These are phyloP conservation scores for Trichophyton schoenleinii DNA, from an alignment of 2,329 filamentous ascomycete genomes.

Conservation along the genomic window DNA sequence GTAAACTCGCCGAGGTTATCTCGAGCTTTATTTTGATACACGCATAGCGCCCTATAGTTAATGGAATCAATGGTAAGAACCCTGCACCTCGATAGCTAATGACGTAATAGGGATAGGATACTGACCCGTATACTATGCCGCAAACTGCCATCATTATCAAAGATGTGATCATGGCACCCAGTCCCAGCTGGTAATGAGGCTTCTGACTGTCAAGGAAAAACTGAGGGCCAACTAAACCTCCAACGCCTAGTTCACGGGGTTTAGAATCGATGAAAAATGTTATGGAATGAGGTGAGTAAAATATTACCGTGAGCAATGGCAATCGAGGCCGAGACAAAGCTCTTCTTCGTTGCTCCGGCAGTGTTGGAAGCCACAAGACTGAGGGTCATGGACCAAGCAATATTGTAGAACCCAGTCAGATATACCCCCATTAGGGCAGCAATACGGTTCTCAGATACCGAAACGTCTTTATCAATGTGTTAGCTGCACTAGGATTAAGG, in stretches of 20 bases:
- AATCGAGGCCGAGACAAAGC: not conserved
- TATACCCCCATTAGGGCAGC: not conserved
- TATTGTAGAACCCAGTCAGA: not conserved
- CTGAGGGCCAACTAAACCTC: not conserved
- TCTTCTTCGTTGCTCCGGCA: not conserved
- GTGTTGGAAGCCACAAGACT: not conserved
- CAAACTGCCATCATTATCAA: not conserved
- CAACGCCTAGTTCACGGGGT: not conserved
- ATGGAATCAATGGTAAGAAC: not conserved
- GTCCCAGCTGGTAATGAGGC: not conserved
- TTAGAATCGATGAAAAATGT: not conserved
- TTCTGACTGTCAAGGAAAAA: not conserved
- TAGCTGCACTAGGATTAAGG: not conserved
- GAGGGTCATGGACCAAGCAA: not conserved
- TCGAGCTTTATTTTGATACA: not conserved
- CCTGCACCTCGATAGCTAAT: not conserved
- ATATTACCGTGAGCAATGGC: not conserved
- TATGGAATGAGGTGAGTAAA: not conserved
- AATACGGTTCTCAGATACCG: not conserved
- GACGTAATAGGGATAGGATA: not conserved
- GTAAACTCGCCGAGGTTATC: not conserved
- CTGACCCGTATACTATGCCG: not conserved
- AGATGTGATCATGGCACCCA: not conserved
- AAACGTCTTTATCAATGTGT: not conserved
- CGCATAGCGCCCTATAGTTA: not conserved